These are phyloP conservation scores for Coemansia sp. DNA, from an alignment of 192 early-diverging fungal genomes.

Conservation along the genomic window DNA sequence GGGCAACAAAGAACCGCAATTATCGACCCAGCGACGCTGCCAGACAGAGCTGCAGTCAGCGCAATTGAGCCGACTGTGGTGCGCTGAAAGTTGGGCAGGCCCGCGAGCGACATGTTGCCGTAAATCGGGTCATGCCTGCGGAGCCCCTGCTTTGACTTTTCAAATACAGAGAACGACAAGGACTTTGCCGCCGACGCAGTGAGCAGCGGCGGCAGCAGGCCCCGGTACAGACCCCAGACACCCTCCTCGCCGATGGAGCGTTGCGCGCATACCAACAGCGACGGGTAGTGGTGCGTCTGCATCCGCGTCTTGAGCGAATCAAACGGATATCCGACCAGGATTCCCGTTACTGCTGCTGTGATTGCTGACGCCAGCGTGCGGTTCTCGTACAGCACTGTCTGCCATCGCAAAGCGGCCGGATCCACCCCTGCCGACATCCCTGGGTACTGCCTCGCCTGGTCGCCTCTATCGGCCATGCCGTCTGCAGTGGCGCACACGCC, in stretches of 20 bases:
- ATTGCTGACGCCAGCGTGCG: conserved; percentile 65
- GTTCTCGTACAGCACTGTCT: conserved; percentile 41
- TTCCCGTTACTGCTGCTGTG: conserved; percentile 61
- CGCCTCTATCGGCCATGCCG: too few species aligned
- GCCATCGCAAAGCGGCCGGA: too few species aligned
- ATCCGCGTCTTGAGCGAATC: conserved; percentile 96
- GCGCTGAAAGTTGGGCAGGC: conserved; percentile 38
- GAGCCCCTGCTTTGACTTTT: conserved; percentile 58
- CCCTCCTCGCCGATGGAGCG: conserved; percentile 77
- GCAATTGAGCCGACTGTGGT: conserved; percentile 41
- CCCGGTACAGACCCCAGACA: conserved; percentile 78
- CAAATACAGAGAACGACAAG: conserved; percentile 88
- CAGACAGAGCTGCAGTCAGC: conserved; percentile 49
- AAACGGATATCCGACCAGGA: conserved; percentile 74
- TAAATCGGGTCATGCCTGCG: conserved; percentile 15
- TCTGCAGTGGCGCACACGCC: too few species aligned
- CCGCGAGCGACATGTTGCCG: neutral
- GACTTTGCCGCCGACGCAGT: conserved; percentile 83
- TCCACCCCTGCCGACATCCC: too few species aligned
- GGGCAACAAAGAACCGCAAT: conserved; percentile 69
- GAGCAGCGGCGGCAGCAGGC: conserved; percentile 73
- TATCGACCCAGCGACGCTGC: conserved; percentile 56
- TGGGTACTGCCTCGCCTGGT: too few species aligned
- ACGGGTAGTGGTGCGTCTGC: conserved; percentile 86
- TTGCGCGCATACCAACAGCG: conserved; percentile 68